These are phyloP conservation scores for Phlegmacium glaucopus DNA, from an alignment of 768 basidiomycete species.

Conservation along the genomic window DNA sequence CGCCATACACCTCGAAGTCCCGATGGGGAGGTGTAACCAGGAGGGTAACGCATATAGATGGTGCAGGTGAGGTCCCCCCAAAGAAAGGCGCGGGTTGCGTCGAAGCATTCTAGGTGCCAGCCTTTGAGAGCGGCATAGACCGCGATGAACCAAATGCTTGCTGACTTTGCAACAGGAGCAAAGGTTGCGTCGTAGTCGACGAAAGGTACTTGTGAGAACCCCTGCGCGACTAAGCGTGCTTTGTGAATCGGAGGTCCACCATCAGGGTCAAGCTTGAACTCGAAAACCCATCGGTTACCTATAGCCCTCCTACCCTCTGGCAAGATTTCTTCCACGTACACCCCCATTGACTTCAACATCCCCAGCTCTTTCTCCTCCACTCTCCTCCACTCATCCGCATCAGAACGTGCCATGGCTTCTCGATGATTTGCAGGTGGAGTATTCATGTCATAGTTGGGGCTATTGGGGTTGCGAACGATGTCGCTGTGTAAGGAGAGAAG, in stretches of 20 bases:
- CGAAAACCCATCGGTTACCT: constrained; percentile 9
- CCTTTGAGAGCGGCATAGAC: no score
- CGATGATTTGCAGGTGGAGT: constrained; percentile 6
- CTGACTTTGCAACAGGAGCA: no score
- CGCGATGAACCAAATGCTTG: no score
- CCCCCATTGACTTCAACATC: constrained; percentile 8
- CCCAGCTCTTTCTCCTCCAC: constrained; percentile 9
- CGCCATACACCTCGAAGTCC: no score
- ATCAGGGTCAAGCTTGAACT: constrained; percentile 4
- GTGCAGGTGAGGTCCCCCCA: no score
- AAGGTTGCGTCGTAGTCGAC: constrained; percentile 8
- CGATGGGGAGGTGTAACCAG: no score
- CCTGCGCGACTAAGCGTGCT: constrained; percentile 8
- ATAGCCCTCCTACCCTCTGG: constrained; percentile 9
- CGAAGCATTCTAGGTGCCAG: no score
- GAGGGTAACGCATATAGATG: no score
- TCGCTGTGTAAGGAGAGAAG: constrained; percentile 8
- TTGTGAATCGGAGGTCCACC: constrained; percentile 1
- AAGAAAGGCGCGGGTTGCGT: no score
- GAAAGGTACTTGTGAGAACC: constrained; percentile 9
- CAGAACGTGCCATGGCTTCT: constrained; percentile 7
- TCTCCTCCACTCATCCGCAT: constrained; percentile 7
- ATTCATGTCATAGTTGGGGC: constrained; percentile 4
- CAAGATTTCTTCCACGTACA: constrained; percentile 5
- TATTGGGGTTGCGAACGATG: neutral